Conservation (phyloP, 2,329 filamentous ascomycete genomes). For the Trichophyton verrucosum region DNA sequence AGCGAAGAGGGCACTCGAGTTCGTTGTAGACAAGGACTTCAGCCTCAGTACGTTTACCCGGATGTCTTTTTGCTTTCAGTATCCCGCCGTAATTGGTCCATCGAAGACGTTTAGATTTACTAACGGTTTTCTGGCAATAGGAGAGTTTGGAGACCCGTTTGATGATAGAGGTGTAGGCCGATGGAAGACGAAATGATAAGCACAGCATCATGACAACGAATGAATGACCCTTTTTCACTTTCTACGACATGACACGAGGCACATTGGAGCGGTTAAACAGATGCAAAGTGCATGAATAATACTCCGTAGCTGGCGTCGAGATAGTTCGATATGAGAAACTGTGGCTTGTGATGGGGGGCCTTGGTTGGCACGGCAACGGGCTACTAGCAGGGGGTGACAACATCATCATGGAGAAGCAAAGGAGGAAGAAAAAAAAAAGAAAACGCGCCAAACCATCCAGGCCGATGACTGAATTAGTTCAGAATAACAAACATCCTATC, state of each 20-base stretch:
- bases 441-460: neutral
- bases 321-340: neutral
- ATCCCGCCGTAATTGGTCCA: no score
- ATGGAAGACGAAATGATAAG: neutral
- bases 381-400: neutral
- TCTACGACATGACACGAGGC: neutral
- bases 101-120: neutral
- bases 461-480: neutral
- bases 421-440: neutral
- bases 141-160: conserved; percentile 36
- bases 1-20: conserved; percentile 38
- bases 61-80: neutral
- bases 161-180: conserved; percentile 29
- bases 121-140: conserved; percentile 17
- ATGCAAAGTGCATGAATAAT: no score
- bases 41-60: conserved; percentile 30
- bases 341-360: neutral
- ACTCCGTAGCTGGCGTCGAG: no score
- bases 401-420: neutral
- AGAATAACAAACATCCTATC: neutral
- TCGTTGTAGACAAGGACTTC: conserved; percentile 42
- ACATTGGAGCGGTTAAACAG: neutral
- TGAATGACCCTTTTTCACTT: neutral
- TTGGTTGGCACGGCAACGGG: conserved; percentile 1
- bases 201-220: neutral